Evolutionary conservation across 2,329 filamentous ascomycete genomes (phyloP).

Genomic region (Alternaria solani): DNA sequence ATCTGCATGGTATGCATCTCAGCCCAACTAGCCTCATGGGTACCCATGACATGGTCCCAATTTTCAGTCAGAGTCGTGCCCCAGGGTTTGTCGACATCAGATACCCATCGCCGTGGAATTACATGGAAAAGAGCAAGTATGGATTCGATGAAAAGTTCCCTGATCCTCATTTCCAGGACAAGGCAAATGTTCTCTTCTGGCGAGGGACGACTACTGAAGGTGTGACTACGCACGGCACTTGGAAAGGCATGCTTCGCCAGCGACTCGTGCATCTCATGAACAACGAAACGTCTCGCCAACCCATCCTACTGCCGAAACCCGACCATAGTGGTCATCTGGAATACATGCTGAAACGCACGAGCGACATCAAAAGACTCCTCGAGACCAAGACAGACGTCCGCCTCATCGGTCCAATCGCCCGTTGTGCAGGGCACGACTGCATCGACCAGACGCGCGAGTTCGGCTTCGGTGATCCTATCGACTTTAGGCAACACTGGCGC

Average conservation of each 20-base stretch:
- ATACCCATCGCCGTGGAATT: slow-evolving; percentile 72
- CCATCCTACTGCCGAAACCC: slow-evolving; percentile 52
- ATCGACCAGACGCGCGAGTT: slow-evolving; percentile 63
- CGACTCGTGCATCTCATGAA: slow-evolving; percentile 71
- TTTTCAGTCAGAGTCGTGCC: slow-evolving; percentile 79
- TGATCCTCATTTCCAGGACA: slow-evolving; percentile 66
- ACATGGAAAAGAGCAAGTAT: slow-evolving; percentile 65
- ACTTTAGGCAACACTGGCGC: slow-evolving; percentile 67
- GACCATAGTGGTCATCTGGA: slow-evolving; percentile 61
- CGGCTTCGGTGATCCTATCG: slow-evolving; percentile 53
- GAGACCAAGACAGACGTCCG: slow-evolving; percentile 63
- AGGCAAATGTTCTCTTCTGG: slow-evolving; percentile 75
- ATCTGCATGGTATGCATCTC: slow-evolving; percentile 77
- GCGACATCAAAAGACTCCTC: slow-evolving; percentile 63
- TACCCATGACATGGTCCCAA: slow-evolving; percentile 71
- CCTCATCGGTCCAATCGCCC: slow-evolving; percentile 66
- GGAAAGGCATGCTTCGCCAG: slow-evolving; percentile 73
- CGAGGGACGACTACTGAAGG: slow-evolving; percentile 70
- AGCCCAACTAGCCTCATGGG: slow-evolving; percentile 69
- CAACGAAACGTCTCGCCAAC: slow-evolving; percentile 43
- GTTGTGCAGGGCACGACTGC: slow-evolving; percentile 64
- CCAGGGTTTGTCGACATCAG: slow-evolving; percentile 78
- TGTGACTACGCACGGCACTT: slow-evolving; percentile 62
- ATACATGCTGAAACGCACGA: slow-evolving; percentile 64
- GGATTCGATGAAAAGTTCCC: slow-evolving; percentile 60